Percentiles rank a stretch among this genome's conserved stretches.
Conservation (phyloP, 176 grass and related monocot genomes). For the Musa troglodytarum region DNA sequence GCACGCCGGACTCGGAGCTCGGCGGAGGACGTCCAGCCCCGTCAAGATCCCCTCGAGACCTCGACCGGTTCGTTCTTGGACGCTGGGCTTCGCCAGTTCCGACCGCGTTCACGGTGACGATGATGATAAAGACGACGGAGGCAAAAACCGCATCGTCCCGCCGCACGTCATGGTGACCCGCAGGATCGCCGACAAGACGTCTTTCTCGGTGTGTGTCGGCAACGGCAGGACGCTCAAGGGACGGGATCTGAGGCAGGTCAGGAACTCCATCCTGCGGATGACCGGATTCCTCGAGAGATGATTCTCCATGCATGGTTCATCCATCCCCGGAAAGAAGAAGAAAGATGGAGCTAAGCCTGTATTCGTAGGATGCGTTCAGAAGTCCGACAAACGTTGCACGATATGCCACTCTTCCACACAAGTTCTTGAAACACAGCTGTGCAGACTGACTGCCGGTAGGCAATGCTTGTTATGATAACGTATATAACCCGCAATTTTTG, state of each 20-base stretch:
- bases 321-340: no score
- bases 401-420: no score
- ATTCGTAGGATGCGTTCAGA: no score
- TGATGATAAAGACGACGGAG: background rate
- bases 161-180: conserved; percentile 5
- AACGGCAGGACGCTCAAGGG: conserved; percentile 86
- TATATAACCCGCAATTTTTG: no score
- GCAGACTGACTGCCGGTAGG: no score
- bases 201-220: conserved; percentile 58
- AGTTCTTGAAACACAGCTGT: no score
- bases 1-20: background rate
- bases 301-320: background rate
- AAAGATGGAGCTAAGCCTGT: no score
- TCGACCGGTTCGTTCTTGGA: background rate
- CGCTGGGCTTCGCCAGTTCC: background rate
- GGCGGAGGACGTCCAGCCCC: background rate
- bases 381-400: no score
- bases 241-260: conserved; percentile 40
- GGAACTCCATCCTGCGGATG: conserved; percentile 52
- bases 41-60: background rate
- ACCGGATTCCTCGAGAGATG: conserved; percentile 80
- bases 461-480: no score
- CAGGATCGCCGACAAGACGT: conserved; percentile 13
- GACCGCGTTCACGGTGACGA: background rate
- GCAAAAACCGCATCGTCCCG: background rate